These are phyloP conservation scores for Nitzschia sp. DNA, from an alignment of 108 stramenopile genomes.

Conservation along the genomic window DNA sequence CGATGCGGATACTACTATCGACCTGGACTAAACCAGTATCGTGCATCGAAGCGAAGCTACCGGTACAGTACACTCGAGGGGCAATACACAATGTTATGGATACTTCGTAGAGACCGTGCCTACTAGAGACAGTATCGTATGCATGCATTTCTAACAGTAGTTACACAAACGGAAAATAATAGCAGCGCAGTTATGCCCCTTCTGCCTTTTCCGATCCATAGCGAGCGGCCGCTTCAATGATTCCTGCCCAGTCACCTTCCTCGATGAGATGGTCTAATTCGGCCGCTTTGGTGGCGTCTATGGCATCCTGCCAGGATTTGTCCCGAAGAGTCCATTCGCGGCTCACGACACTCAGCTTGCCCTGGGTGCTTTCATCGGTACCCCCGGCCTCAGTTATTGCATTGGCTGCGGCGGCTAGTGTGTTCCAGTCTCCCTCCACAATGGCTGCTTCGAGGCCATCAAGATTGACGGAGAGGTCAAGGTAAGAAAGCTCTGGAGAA, in stretches of 20 bases:
- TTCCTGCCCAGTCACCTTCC: constrained; percentile 78
- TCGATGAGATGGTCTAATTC: constrained; percentile 79
- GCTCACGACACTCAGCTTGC: neutral
- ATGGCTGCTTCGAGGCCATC: neutral
- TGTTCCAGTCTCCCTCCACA: neutral
- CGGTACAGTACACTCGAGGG: too few species aligned
- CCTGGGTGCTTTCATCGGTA: neutral
- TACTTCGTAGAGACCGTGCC: too few species aligned
- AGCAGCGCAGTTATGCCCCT: too few species aligned
- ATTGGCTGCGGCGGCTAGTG: neutral
- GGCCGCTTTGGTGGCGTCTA: constrained; percentile 7
- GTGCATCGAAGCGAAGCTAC: too few species aligned
- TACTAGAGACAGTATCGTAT: too few species aligned
- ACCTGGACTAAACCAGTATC: neutral
- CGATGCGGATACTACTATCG: neutral
- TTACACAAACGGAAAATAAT: too few species aligned
- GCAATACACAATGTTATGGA: too few species aligned
- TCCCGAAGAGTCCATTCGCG: neutral
- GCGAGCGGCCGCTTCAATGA: constrained; percentile 67
- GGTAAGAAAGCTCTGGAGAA: neutral
- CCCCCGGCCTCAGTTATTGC: neutral
- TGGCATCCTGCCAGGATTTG: neutral
- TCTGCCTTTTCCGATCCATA: constrained; percentile 43
- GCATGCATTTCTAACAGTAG: too few species aligned
- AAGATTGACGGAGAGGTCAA: neutral